Evolutionary conservation across 1,284 basidiomycete genomes (phyloP).

Genomic region (Ustilago shanxiensis): DNA sequence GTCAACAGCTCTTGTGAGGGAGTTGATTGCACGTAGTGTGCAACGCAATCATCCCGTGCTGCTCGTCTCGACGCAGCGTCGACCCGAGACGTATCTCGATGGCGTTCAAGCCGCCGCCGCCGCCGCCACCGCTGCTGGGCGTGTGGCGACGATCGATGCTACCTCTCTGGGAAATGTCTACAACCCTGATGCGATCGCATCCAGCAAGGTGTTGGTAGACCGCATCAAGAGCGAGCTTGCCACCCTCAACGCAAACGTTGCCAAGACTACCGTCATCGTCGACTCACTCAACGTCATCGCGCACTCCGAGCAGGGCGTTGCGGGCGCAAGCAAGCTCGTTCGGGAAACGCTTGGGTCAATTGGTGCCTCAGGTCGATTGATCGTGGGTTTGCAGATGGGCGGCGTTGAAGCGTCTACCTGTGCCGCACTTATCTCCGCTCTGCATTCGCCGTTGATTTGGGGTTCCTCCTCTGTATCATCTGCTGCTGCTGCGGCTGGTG

Average conservation of each 20-base stretch:
- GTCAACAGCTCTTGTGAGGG: constrained; percentile 37
- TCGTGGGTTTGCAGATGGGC: constrained; percentile 42
- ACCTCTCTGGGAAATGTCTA: constrained; percentile 24
- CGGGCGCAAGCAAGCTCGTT: constrained; percentile 26
- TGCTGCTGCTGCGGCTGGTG: neutral
- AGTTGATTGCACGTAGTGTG: constrained; percentile 37
- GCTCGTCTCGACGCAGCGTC: constrained; percentile 29
- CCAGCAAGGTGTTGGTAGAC: constrained; percentile 12
- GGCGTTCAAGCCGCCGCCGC: constrained; percentile 3
- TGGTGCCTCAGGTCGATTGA: constrained; percentile 45
- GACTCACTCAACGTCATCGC: constrained; percentile 59
- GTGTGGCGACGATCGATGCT: constrained; percentile 31
- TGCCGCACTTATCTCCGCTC: constrained; percentile 25
- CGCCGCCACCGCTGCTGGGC: too few relatives aligned
- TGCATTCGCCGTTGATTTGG: constrained; percentile 57
- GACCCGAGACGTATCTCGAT: constrained; percentile 35
- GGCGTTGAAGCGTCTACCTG: constrained; percentile 28
- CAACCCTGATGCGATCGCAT: constrained; percentile 13
- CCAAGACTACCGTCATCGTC: constrained; percentile 45
- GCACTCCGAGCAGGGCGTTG: constrained; percentile 18
- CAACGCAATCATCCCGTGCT: constrained; percentile 33
- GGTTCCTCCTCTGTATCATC: neutral
- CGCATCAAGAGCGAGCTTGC: constrained; percentile 10
- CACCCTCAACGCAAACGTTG: constrained; percentile 3
- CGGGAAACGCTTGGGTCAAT: constrained; percentile 20